These are phyloP conservation scores for Curvularia sp. DNA, from an alignment of 2,329 filamentous ascomycete species.

Conservation along the genomic window DNA sequence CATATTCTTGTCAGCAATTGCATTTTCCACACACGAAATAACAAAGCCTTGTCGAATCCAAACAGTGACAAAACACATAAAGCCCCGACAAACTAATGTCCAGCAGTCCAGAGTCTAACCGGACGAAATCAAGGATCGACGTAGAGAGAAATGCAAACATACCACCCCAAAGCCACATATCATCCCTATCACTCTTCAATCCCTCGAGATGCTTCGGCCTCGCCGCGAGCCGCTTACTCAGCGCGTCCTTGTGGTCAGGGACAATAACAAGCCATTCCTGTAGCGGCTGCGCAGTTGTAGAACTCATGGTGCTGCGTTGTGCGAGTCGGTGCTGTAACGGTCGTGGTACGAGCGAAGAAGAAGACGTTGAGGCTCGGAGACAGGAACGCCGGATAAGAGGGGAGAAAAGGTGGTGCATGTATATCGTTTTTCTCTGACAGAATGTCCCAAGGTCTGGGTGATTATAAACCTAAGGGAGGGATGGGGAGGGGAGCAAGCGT, in stretches of 20 bases:
- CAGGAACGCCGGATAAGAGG: not conserved
- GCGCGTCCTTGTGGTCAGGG: slow-evolving; percentile 53
- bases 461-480: not conserved
- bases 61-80: no score
- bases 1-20: no score
- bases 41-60: no score
- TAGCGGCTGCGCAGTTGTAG: slow-evolving; percentile 26
- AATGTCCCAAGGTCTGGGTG: not conserved
- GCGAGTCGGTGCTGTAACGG: not conserved
- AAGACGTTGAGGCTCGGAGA: not conserved
- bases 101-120: no score
- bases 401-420: not conserved
- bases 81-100: no score
- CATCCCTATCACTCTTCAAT: slow-evolving; percentile 36
- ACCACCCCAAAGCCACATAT: slow-evolving; percentile 49
- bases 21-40: no score
- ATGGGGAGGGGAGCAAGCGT: not conserved
- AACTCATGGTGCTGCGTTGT: slow-evolving; percentile 32
- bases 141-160: slow-evolving; percentile 11
- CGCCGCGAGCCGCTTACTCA: slow-evolving; percentile 54
- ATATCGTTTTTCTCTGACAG: not conserved
- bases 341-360: not conserved
- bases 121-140: no score
- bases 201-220: slow-evolving; percentile 47
- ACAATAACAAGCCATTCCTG: slow-evolving; percentile 61